Evolutionary conservation across 371 early-diverging fungal genomes (phyloP).

Genomic region (Parasitella parasitica): DNA sequence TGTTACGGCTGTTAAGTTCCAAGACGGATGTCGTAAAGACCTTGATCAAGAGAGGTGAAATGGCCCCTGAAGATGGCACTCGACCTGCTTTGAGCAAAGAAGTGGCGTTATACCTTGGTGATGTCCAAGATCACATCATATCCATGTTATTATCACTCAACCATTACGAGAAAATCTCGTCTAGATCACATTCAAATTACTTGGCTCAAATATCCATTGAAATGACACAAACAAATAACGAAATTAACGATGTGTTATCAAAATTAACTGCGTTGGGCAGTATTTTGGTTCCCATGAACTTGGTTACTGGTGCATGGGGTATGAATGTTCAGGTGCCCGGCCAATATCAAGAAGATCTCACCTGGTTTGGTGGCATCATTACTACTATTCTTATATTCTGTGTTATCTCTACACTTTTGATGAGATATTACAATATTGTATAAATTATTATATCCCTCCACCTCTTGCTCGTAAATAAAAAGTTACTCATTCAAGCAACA

Average conservation of each 20-base stretch:
- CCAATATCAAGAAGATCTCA: constrained; percentile 48
- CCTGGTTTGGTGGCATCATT: constrained; percentile 29
- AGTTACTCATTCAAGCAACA: too few relatives aligned
- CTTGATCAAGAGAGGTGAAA: constrained; percentile 73
- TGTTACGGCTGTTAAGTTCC: constrained; percentile 70
- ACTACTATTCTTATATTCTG: constrained; percentile 29
- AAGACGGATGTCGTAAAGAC: constrained; percentile 84
- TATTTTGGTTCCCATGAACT: constrained; percentile 93
- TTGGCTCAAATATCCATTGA: constrained; percentile 96
- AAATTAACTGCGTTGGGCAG: constrained; percentile 90
- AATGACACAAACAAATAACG: constrained; percentile 91
- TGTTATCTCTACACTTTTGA: constrained; percentile 24
- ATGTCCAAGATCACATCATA: constrained; percentile 94
- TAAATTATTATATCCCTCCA: neutral
- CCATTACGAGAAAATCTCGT: constrained; percentile 90
- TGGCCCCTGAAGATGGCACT: constrained; percentile 37
- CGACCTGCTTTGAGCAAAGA: constrained; percentile 56
- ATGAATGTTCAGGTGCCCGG: constrained; percentile 87
- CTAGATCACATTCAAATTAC: constrained; percentile 92
- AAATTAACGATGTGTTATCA: constrained; percentile 88
- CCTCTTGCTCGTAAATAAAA: neutral
- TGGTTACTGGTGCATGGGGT: constrained; percentile 92
- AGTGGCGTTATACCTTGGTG: constrained; percentile 84
- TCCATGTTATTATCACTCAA: constrained; percentile 88
- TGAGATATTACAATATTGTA: constrained; percentile 31